Evolutionary conservation across 164 flowering plant species (phyloP).

Genomic region (Vitis cinerea): DNA sequence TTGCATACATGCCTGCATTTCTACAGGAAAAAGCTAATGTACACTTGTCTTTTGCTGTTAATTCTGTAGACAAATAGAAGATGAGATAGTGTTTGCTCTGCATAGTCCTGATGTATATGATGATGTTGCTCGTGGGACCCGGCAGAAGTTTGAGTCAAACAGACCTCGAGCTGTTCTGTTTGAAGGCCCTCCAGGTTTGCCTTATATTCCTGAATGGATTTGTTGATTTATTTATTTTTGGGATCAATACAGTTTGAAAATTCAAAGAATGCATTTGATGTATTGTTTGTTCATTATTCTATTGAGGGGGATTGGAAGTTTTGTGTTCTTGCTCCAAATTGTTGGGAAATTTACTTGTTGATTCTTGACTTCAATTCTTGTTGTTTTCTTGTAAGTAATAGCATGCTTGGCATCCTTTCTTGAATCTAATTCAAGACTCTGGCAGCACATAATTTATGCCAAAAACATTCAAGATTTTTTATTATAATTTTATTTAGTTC

Average conservation of each 20-base stretch:
- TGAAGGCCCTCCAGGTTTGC: slow-evolving; percentile 98
- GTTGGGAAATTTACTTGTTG: too few relatives aligned
- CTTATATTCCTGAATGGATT: not conserved
- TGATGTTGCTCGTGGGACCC: slow-evolving; percentile 92
- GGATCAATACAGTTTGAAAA: too few relatives aligned
- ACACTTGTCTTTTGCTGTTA: not conserved
- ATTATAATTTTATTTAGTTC: too few relatives aligned
- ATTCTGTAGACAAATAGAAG: slow-evolving; percentile 79
- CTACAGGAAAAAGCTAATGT: not conserved
- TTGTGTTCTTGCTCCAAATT: not conserved
- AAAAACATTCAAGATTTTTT: too few relatives aligned
- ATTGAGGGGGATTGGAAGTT: too few relatives aligned
- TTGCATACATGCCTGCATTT: not conserved
- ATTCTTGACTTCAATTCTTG: too few relatives aligned
- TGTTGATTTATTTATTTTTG: not conserved
- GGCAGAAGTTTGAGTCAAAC: slow-evolving; percentile 88
- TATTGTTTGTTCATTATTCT: too few relatives aligned
- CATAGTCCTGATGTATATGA: slow-evolving; percentile 90
- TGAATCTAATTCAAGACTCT: too few relatives aligned
- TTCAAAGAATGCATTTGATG: not conserved
- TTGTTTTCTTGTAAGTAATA: too few relatives aligned
- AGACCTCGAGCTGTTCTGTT: slow-evolving; percentile 96
- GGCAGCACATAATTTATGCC: too few relatives aligned
- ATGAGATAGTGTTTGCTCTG: slow-evolving; percentile 74
- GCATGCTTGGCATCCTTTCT: too few relatives aligned